These are phyloP conservation scores for Meira nashicola DNA, from an alignment of 1,284 basidiomycete genomes.

Conservation along the genomic window DNA sequence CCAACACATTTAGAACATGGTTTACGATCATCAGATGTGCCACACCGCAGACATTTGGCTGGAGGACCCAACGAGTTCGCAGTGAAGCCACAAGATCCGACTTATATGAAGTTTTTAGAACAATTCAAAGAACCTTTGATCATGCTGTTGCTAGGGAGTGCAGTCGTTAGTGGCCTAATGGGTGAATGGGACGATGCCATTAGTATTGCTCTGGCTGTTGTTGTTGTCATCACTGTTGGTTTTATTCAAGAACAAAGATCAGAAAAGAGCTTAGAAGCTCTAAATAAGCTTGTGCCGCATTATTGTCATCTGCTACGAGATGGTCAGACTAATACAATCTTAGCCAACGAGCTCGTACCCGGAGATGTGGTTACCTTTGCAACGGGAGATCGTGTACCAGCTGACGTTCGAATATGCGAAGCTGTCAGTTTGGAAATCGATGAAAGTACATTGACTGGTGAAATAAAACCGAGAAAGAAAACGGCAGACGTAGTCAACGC, in stretches of 20 bases:
- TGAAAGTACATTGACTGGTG: constrained; percentile 90
- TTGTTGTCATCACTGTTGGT: constrained; percentile 89
- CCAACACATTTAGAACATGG: constrained; percentile 31
- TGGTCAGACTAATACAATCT: constrained; percentile 59
- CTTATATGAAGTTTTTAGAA: constrained; percentile 79
- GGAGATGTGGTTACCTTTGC: constrained; percentile 85
- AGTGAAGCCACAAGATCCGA: constrained; percentile 73
- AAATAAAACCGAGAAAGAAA: constrained; percentile 78
- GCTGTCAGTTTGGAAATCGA: constrained; percentile 85
- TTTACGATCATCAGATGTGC: constrained; percentile 22
- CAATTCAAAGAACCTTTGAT: constrained; percentile 93
- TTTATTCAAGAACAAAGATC: constrained; percentile 93
- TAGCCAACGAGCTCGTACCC: constrained; percentile 90
- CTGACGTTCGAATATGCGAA: constrained; percentile 76
- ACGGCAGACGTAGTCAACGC: constrained; percentile 56
- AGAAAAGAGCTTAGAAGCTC: constrained; percentile 86
- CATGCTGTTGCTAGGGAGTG: constrained; percentile 79
- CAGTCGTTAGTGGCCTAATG: constrained; percentile 78
- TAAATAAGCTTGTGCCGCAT: constrained; percentile 93
- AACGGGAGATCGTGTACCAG: constrained; percentile 85
- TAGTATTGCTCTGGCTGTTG: constrained; percentile 85
- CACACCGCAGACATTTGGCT: constrained; percentile 19
- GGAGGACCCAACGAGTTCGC: constrained; percentile 73
- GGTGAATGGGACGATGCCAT: constrained; percentile 90
- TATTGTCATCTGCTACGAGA: constrained; percentile 85